Base-by-base conservation (phyloP, 106 monocot species). In the Xerophyta viscosa region DNA sequence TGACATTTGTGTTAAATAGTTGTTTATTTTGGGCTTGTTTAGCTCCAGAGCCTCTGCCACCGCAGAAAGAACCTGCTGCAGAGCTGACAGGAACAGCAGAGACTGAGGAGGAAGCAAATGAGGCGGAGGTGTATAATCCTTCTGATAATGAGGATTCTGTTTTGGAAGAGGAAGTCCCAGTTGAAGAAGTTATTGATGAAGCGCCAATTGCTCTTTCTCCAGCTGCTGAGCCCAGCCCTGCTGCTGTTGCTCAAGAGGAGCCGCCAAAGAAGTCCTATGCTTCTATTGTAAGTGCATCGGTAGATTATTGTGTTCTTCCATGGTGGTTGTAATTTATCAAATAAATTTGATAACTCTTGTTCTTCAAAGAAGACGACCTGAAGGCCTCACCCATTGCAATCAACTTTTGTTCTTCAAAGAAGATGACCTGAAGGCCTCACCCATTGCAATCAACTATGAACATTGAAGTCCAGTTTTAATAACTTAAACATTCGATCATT, bases 241-340 rank as follows among this genome's bases (percentile, higher is more conserved):
- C 49, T 52, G n/a, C 49, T 12, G 12, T 62, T 20, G 37, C 42
- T 24, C 46, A 63, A 17, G 80, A 81, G 49, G 80, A 83, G 65
- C 71, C 66, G 6, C 80, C 77, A 31, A 94, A 84, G 62, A 94
- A 94, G 52, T 94, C 94, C 2, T 94, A 88, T 73, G 94, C 94
- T 66, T 94, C 88, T 8, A 84, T 94, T 76, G 94, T 94, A 78
- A 69, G 83, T 73, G 8, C 46, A 31, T 57, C 10, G 13, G 15
- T 7, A 39, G 39, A 15, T 39, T 39, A 39, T 8, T 10, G 13
- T 39, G 5, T 39, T 12, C 39, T 39, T 8, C 39, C 15, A 39
- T 39, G 15, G 39, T 2, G 3, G 10, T 39, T 39, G 39, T 7
- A 12, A 10, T 39, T 39, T 3, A 15, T 39, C 13, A 12, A 39